Evolutionary conservation across 495 filamentous ascomycete species (phyloP).

Genomic region (Tetracladium marchalianum): DNA sequence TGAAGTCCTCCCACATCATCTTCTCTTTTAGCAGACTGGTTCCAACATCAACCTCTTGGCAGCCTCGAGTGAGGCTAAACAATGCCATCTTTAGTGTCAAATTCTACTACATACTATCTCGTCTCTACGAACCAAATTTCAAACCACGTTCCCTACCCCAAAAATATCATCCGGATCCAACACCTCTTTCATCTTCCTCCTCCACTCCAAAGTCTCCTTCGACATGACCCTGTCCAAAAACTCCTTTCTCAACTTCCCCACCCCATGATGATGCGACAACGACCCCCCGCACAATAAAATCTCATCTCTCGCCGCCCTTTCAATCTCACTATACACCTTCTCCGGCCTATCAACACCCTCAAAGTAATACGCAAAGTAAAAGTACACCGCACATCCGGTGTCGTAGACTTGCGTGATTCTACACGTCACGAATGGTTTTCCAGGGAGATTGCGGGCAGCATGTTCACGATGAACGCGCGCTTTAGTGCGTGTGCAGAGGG

Average conservation of each 20-base stretch:
- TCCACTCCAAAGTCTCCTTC: neutral
- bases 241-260: neutral
- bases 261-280: slow-evolving; percentile 3
- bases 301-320: slow-evolving; percentile 1
- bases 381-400: slow-evolving; percentile 1
- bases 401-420: slow-evolving; percentile 1
- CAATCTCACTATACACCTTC: slow-evolving; percentile 1
- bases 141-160: neutral
- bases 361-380: slow-evolving; percentile 2
- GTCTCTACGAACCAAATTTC: too few species aligned
- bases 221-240: slow-evolving; percentile 1
- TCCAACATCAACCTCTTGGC: too few species aligned
- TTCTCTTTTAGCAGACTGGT: too few species aligned
- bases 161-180: neutral
- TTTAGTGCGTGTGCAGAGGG: neutral
- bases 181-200: neutral
- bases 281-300: neutral
- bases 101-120: too few species aligned
- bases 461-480: neutral
- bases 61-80: too few species aligned
- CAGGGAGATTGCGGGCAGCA: neutral
- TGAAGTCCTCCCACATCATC: too few species aligned
- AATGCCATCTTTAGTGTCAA: too few species aligned
- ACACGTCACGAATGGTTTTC: slow-evolving; percentile 2
- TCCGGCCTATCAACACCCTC: neutral